Evolutionary conservation across 1,284 basidiomycete species (phyloP).

Genomic region (Puccinia novopanici): DNA sequence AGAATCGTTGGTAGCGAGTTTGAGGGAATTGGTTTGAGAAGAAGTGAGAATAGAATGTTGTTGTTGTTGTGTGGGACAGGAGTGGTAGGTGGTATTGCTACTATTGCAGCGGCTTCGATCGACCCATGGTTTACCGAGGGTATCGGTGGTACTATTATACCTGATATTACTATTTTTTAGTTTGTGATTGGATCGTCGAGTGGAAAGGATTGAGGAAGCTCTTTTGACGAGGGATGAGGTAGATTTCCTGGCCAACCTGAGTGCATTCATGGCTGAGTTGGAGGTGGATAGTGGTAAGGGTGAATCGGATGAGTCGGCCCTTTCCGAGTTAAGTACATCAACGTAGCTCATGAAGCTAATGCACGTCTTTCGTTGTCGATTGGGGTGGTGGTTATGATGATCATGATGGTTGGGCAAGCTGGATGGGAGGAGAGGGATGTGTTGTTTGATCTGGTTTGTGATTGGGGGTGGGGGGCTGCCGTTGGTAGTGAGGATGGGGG

Average conservation of each 20-base stretch:
- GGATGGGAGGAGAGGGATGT: no score
- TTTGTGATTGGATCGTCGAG: neutral
- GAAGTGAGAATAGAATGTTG: neutral
- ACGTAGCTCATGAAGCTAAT: slow-evolving; percentile 41
- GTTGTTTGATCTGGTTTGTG: neutral
- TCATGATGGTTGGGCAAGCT: neutral
- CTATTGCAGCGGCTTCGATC: neutral
- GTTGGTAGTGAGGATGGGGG: neutral
- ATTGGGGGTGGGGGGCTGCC: neutral
- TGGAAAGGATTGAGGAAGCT: slow-evolving; percentile 17
- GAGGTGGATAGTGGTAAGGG: neutral
- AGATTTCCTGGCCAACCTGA: slow-evolving; percentile 5
- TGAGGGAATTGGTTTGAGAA: no score
- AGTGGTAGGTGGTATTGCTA: neutral
- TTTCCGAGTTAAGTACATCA: slow-evolving; percentile 38
- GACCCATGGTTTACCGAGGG: slow-evolving; percentile 3
- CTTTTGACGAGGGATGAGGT: slow-evolving; percentile 15
- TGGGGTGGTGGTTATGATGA: neutral
- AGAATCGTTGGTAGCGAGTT: no score
- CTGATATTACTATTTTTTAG: neutral
- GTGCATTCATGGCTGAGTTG: slow-evolving; percentile 5
- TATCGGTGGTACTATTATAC: neutral
- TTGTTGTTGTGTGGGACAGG: slow-evolving; percentile 1
- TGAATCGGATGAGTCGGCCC: neutral
- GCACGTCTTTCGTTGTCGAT: slow-evolving; percentile 8